phyloP scores from a whole-genome alignment of 192 early-diverging fungal genomes.

The Thamnidium elegans region DNA sequence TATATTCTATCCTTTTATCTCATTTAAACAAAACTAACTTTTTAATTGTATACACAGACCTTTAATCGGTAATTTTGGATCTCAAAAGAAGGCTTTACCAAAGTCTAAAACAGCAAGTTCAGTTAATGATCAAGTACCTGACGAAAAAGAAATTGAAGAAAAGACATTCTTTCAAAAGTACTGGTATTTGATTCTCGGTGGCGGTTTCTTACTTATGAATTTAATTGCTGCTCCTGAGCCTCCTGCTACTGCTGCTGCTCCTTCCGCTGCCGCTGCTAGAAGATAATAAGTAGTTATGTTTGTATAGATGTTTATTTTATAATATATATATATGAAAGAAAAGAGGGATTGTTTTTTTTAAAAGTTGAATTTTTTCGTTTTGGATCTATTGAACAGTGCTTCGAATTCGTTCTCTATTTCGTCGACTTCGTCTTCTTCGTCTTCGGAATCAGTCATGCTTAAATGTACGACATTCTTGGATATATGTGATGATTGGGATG shows the following conservation, averaged over 20 bases:
- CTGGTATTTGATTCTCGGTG: constrained; percentile 25
- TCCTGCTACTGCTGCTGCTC: no score
- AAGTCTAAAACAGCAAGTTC: not conserved
- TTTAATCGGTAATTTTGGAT: constrained; percentile 15
- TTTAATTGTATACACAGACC: constrained; percentile 16
- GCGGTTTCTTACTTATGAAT: constrained; percentile 7
- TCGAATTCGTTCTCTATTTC: no score
- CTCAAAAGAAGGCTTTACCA: not conserved
- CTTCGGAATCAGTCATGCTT: no score
- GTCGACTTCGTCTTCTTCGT: no score
- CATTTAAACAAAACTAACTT: not conserved
- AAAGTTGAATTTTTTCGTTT: no score
- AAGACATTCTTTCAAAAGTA: constrained; percentile 40
- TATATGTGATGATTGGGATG: no score
- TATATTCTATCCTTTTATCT: not conserved
- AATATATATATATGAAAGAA: no score
- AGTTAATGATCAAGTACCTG: constrained; percentile 9
- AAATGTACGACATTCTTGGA: no score
- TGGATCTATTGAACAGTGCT: no score
- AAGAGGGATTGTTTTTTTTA: no score
- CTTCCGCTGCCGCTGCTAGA: not conserved
- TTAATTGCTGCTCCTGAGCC: not conserved
- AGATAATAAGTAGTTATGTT: not conserved
- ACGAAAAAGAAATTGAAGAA: constrained; percentile 24
- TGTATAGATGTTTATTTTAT: no score